phyloP scores from a whole-genome alignment of 2,329 filamentous ascomycete species.

The Xylariaceae sp. region DNA sequence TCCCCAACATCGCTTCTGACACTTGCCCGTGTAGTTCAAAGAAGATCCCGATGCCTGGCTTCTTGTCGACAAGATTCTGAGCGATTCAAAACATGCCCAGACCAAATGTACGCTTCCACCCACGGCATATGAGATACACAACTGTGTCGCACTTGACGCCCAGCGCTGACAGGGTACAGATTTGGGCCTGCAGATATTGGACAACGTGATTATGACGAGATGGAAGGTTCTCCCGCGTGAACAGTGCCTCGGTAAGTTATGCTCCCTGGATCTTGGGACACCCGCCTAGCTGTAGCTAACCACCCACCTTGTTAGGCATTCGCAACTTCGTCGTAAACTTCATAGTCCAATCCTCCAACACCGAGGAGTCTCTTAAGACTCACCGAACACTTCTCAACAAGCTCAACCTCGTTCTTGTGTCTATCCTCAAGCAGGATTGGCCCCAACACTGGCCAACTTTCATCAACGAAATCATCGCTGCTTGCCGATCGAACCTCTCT shows the following conservation, averaged over 20 bases:
- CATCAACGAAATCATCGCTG: slow-evolving; percentile 98
- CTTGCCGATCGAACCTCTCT: slow-evolving; percentile 89
- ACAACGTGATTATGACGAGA: slow-evolving; percentile 97
- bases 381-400: slow-evolving; percentile 95
- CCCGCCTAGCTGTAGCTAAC: neutral
- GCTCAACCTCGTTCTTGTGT: slow-evolving; percentile 94
- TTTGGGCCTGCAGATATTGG: slow-evolving; percentile 89
- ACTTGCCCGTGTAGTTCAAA: slow-evolving; percentile 66
- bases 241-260: slow-evolving; percentile 75
- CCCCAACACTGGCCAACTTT: slow-evolving; percentile 99
- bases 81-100: slow-evolving; percentile 86
- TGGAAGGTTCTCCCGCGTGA: slow-evolving; percentile 97
- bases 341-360: slow-evolving; percentile 88
- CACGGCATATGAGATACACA: slow-evolving; percentile 3
- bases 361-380: slow-evolving; percentile 78
- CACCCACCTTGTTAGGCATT: slow-evolving; percentile 59
- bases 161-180: slow-evolving; percentile 48
- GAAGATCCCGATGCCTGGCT: slow-evolving; percentile 98
- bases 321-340: slow-evolving; percentile 99
- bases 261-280: neutral
- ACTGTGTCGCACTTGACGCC: neutral
- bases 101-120: slow-evolving; percentile 75
- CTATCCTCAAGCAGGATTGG: slow-evolving; percentile 98
- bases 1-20: slow-evolving; percentile 26
- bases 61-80: slow-evolving; percentile 92